Conservation (phyloP, 768 basidiomycete genomes). For the Lactarius sp. region DNA sequence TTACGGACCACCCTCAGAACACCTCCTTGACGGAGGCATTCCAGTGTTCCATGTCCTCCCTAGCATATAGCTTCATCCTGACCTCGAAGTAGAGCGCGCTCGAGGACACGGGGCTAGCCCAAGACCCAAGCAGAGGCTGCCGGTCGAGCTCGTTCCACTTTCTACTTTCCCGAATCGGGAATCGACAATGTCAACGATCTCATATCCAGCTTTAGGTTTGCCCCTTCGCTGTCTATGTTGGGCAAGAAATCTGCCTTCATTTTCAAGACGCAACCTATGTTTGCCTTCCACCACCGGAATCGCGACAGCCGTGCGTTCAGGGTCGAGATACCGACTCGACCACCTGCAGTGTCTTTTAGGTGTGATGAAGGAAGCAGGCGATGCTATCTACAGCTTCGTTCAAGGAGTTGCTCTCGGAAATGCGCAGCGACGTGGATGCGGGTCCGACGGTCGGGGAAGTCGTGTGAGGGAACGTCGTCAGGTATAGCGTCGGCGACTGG, state of each 20-base stretch:
- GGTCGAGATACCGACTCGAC: slow-evolving; percentile 17
- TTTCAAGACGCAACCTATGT: slow-evolving; percentile 35
- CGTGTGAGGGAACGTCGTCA: slow-evolving; percentile 45
- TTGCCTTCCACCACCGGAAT: slow-evolving; percentile 51
- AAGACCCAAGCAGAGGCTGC: too few species aligned
- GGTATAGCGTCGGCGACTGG: slow-evolving; percentile 58
- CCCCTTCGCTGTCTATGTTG: slow-evolving; percentile 3
- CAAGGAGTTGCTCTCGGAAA: slow-evolving; percentile 4
- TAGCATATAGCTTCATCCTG: slow-evolving; percentile 41
- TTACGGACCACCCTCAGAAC: slow-evolving; percentile 36
- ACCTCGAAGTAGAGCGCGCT: slow-evolving; percentile 8
- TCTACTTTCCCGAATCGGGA: slow-evolving; percentile 23
- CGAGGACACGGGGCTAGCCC: too few species aligned
- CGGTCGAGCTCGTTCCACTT: slow-evolving; percentile 32
- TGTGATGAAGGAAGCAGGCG: slow-evolving; percentile 21
- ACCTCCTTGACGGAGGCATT: slow-evolving; percentile 42
- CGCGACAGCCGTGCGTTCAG: slow-evolving; percentile 40
- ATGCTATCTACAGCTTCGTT: slow-evolving; percentile 22
- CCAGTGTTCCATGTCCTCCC: slow-evolving; percentile 58
- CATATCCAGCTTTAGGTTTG: slow-evolving; percentile 27
- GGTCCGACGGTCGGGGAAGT: slow-evolving; percentile 50
- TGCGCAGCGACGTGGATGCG: slow-evolving; percentile 6
- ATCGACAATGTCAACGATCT: not conserved
- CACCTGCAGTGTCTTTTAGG: slow-evolving; percentile 4
- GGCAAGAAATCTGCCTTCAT: slow-evolving; percentile 16